Evolutionary conservation across 108 stramenopile species (phyloP).

Genomic region (Skeletonema grethae): DNA sequence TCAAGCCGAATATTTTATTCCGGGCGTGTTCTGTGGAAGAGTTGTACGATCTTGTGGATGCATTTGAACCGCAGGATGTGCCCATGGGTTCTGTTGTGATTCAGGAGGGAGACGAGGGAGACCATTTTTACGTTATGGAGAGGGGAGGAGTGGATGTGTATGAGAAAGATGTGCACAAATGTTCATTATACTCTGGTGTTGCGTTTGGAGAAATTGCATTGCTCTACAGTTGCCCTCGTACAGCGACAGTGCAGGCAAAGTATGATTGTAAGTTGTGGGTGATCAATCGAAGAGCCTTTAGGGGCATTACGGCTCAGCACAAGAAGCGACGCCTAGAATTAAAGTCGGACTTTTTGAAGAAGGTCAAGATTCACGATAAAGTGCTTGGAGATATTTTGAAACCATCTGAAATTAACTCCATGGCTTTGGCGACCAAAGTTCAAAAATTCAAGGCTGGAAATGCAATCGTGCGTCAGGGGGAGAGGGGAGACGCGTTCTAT

Average conservation of each 20-base stretch:
- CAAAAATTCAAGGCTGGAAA: conserved; percentile 40
- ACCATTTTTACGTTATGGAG: conserved; percentile 70
- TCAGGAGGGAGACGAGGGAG: conserved; percentile 66
- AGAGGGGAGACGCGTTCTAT: conserved; percentile 52
- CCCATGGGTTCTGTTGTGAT: conserved; percentile 46
- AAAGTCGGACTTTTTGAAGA: conserved; percentile 57
- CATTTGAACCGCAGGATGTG: conserved; percentile 45
- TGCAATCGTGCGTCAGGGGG: conserved; percentile 51
- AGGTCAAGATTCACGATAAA: conserved; percentile 60
- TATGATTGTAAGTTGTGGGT: conserved; percentile 60
- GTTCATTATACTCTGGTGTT: conserved; percentile 42
- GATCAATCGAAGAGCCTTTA: conserved; percentile 60
- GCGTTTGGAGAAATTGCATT: conserved; percentile 88
- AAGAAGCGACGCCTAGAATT: conserved; percentile 48
- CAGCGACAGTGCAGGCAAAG: conserved; percentile 63
- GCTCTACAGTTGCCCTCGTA: conserved; percentile 77
- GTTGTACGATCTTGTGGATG: conserved; percentile 53
- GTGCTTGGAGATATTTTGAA: conserved; percentile 49
- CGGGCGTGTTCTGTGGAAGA: conserved; percentile 52
- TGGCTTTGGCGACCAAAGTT: conserved; percentile 43
- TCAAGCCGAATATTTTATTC: conserved; percentile 72
- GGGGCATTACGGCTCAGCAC: conserved; percentile 58
- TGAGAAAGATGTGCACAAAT: conserved; percentile 37
- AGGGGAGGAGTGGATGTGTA: conserved; percentile 56
- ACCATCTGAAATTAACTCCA: conserved; percentile 50